Base-by-base conservation (phyloP, 805 yeast genomes). In the Torulaspora maleeae region DNA sequence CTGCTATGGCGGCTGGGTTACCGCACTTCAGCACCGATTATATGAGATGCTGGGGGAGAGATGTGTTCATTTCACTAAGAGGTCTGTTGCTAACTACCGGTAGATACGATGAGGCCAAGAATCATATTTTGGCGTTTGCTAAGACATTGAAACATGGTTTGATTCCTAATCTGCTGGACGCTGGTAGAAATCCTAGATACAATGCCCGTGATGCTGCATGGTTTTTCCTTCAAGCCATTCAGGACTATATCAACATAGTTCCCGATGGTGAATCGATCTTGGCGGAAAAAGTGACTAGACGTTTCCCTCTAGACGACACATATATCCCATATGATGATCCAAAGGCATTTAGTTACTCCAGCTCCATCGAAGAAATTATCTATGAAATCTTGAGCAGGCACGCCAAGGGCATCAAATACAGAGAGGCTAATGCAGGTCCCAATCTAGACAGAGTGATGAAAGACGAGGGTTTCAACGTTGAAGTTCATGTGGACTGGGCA, bases 21-120 rank as follows among this genome's bases (percentile, higher is more conserved):
- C 99, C 99, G 1, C 97, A 89, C 66, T 91, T 91, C 68, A 82
- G 93, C 61, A 77, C 76, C 47, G 88, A 84, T 52, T 90, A 85
- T 65, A 89, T 91, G 96, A 76, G 99, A 64, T 88, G 96, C 63
- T 91, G 99, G 99, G 99, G 99, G 17, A 77, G 99, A 60, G 99
- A 91, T 66, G 95, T 89, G 0, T 93, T 93, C 62, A 83, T 91
- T 37, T 77, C 96, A 0, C 73, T 85, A 35, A 73, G 96, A 49
- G 99, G 99, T 0, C 71, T 91, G 39, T 67, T 89, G 45, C 68
- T 89, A 19, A 82, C 85, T 1, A 77, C 96, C 0, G 90, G 84
- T 9, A 73, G 98, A 44, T 80, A 63, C 59, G 86, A 83, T 0
- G 88, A 82, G 36, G 97, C 97, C 1, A 82, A 76, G 57, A 61